Evolutionary conservation across 108 stramenopile genomes (phyloP).

Genomic region (Parietichytrium sp.): DNA sequence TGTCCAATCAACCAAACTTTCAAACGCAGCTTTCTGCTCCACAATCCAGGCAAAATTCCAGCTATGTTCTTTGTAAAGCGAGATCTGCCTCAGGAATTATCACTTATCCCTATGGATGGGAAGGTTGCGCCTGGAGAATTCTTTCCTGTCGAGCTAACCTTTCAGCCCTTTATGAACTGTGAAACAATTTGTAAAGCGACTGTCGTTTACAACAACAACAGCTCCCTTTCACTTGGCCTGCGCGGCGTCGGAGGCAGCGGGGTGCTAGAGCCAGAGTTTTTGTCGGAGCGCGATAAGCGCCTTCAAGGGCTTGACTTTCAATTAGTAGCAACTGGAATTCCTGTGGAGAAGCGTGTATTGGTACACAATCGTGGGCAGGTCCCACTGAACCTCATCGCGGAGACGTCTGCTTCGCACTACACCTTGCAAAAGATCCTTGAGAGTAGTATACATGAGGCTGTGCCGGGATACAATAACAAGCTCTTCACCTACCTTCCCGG

Average conservation of each 20-base stretch:
- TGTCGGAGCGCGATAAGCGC: neutral
- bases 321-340: neutral
- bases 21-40: neutral
- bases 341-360: neutral
- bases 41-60: neutral
- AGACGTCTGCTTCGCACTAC: neutral
- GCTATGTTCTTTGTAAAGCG: neutral
- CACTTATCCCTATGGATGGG: neutral
- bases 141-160: neutral
- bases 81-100: neutral
- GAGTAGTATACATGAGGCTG: neutral
- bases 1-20: neutral
- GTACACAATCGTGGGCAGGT: constrained; percentile 1
- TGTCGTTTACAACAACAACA: neutral
- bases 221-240: neutral
- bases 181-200: too few relatives aligned
- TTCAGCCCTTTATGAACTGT: neutral
- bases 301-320: constrained; percentile 24
- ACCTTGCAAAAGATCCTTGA: neutral
- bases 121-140: neutral
- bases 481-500: too few relatives aligned
- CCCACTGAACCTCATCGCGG: neutral
- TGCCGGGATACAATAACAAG: neutral
- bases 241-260: neutral
- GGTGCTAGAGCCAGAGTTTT: neutral